Conservation (phyloP, 805 yeast genomes). For the Candida ficus region DNA sequence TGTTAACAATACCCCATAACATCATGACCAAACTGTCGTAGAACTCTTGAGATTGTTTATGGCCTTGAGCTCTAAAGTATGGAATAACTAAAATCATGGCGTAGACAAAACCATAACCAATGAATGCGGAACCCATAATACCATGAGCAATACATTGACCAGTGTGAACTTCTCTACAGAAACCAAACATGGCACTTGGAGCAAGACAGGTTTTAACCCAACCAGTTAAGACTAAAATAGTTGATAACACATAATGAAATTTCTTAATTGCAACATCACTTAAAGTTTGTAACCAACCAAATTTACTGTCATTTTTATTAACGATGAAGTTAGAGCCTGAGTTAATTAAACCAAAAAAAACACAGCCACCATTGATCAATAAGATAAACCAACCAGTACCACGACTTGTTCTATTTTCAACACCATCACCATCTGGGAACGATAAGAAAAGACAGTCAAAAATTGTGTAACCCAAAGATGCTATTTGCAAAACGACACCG, state of each 20-base stretch:
- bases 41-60: constrained; percentile 69
- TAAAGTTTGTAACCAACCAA: constrained; percentile 29
- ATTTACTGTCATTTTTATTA: constrained; percentile 12
- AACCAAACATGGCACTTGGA: constrained; percentile 79
- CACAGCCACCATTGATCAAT: constrained; percentile 38
- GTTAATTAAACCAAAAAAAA: constrained; percentile 50
- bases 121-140: constrained; percentile 89
- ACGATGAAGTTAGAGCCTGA: constrained; percentile 45
- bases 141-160: constrained; percentile 98
- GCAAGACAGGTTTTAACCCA: constrained; percentile 81
- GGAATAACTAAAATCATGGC: constrained; percentile 64
- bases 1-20: constrained; percentile 87
- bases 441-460: constrained; percentile 53
- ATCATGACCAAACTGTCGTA: constrained; percentile 80
- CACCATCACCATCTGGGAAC: constrained; percentile 60
- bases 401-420: constrained; percentile 61
- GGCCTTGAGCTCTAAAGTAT: constrained; percentile 56
- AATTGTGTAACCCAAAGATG: constrained; percentile 44
- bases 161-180: constrained; percentile 75
- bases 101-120: constrained; percentile 72
- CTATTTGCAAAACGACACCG: constrained; percentile 41
- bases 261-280: constrained; percentile 32
- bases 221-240: constrained; percentile 49
- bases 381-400: constrained; percentile 65
- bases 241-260: constrained; percentile 42